These are phyloP conservation scores for Ilex aquifolium DNA, from an alignment of 257 asterid species.

Conservation along the genomic window DNA sequence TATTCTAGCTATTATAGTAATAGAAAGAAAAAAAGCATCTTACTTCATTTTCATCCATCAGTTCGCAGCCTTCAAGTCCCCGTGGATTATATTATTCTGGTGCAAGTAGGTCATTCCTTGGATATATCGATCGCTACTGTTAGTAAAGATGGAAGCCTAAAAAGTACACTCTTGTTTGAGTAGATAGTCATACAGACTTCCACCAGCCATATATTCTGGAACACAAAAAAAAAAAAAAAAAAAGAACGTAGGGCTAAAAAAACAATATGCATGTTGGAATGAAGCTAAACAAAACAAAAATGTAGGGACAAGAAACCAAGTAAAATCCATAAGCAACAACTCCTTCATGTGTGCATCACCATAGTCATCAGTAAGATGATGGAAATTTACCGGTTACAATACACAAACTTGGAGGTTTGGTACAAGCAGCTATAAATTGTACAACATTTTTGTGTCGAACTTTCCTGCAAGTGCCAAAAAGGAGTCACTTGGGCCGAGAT, in stretches of 20 bases:
- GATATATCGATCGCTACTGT: constrained; percentile 94
- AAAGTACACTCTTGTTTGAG: constrained; percentile 94
- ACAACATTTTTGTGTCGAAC: constrained; percentile 96
- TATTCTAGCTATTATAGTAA: constrained; percentile 3
- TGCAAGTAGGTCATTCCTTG: constrained; percentile 95
- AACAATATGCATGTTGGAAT: not conserved
- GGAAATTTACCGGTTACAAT: constrained; percentile 72
- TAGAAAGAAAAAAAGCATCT: constrained; percentile 16
- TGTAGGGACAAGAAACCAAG: too few relatives aligned
- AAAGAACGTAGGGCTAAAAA: not conserved
- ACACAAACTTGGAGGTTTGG: constrained; percentile 86
- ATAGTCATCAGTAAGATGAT: not conserved
- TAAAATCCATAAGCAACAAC: too few relatives aligned
- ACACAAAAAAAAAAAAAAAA: not conserved
- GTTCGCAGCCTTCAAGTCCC: constrained; percentile 98
- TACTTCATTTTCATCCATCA: constrained; percentile 95
- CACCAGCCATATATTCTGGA: constrained; percentile 94
- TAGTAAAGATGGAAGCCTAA: constrained; percentile 77
- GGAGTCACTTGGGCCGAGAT: too few relatives aligned
- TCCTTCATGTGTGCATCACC: too few relatives aligned
- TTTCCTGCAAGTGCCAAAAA: constrained; percentile 62
- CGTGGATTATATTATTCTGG: constrained; percentile 91
- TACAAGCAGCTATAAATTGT: constrained; percentile 96
- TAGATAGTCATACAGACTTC: constrained; percentile 88
- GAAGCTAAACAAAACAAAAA: not conserved